phyloP scores from a whole-genome alignment of 2,329 filamentous ascomycete species.

The Scytalidium lignicola region DNA sequence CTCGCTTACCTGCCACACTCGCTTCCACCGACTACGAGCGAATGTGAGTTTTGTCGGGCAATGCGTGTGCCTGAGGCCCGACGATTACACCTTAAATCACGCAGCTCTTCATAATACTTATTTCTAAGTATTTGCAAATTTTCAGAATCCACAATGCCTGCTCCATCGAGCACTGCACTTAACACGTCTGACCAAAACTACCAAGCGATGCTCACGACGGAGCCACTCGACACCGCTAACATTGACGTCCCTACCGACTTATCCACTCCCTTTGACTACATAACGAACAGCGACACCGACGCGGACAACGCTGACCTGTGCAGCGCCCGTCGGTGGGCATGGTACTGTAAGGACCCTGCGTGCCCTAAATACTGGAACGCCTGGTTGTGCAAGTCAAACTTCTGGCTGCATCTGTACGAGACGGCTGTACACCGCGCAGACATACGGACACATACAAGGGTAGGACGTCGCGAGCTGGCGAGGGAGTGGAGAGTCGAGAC shows the following conservation, averaged over 20 bases:
- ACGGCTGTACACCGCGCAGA: conserved; percentile 10
- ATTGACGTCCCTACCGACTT: conserved; percentile 1
- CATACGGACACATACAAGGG: conserved; percentile 8
- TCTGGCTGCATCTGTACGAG: conserved; percentile 9
- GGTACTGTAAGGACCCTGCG: background rate
- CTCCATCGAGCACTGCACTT: conserved; percentile 4
- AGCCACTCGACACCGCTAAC: conserved; percentile 3
- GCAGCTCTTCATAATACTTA: too few species aligned
- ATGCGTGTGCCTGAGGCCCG: too few species aligned
- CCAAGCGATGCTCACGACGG: conserved; percentile 6
- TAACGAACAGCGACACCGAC: conserved; percentile 10
- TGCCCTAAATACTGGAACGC: conserved; percentile 1
- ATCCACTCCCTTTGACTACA: conserved; percentile 9
- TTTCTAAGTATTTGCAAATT: too few species aligned
- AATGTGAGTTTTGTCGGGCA: too few species aligned
- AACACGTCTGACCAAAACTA: conserved; percentile 4
- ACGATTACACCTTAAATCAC: too few species aligned
- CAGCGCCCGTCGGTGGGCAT: conserved; percentile 9
- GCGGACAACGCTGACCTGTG: conserved; percentile 8
- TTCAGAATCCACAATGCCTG: conserved; percentile 5
- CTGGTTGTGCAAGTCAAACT: conserved; percentile 6
- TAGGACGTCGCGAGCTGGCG: conserved; percentile 11
- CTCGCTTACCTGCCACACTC: too few species aligned
- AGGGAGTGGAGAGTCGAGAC: conserved; percentile 12
- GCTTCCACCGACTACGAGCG: too few species aligned